Evolutionary conservation across 768 basidiomycete species (phyloP).

Genomic region (Tylopilus rubrobrunneus): DNA sequence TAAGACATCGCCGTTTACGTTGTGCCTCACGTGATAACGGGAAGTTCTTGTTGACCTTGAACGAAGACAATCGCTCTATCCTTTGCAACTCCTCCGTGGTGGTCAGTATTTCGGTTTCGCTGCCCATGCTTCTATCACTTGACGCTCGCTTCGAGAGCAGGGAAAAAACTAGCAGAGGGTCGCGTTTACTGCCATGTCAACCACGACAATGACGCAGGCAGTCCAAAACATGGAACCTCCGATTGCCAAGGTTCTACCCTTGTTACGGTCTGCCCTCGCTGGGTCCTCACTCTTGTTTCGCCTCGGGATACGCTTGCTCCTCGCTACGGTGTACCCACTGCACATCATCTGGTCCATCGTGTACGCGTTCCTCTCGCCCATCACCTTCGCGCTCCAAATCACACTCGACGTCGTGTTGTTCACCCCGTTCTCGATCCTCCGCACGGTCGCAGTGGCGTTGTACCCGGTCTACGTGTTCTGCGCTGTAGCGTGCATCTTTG

Average conservation of each 20-base stretch:
- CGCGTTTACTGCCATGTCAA: slow-evolving; percentile 7
- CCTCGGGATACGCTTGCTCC: slow-evolving; percentile 8
- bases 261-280: slow-evolving; percentile 10
- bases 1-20: neutral
- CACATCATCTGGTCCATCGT: slow-evolving; percentile 24
- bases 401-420: slow-evolving; percentile 39
- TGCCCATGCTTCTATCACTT: neutral
- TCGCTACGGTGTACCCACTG: slow-evolving; percentile 17
- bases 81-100: neutral
- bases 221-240: slow-evolving; percentile 13
- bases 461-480: slow-evolving; percentile 56
- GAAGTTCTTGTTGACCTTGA: neutral
- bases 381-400: slow-evolving; percentile 40
- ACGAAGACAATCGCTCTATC: neutral
- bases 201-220: neutral
- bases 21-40: neutral
- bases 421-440: slow-evolving; percentile 40
- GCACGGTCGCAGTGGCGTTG: slow-evolving; percentile 39
- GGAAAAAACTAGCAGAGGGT: neutral
- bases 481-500: slow-evolving; percentile 53
- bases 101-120: slow-evolving; percentile 1
- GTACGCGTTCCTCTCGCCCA: slow-evolving; percentile 46
- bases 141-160: neutral
- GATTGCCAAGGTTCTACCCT: slow-evolving; percentile 22
- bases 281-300: slow-evolving; percentile 14